Evolutionary conservation across 2,329 filamentous ascomycete genomes (phyloP), one percentile per base, ranked within the genome.

Genomic region (Intubia oerlemansii): DNA sequence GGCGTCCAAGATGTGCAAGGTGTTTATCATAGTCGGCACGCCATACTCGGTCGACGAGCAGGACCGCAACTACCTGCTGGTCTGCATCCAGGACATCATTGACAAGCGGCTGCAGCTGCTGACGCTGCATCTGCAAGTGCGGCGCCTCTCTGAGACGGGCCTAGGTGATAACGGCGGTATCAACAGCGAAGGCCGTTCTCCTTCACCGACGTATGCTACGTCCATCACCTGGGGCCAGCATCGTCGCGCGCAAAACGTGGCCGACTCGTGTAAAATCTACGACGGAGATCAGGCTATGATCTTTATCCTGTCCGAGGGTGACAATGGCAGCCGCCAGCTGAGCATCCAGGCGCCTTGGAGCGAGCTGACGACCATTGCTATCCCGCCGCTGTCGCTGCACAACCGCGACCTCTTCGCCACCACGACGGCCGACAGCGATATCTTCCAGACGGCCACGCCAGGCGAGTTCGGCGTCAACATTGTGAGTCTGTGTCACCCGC

Each of bases 311-410:
- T 75, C 70, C 4, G 65, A 73, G 39, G 65, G 67, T 15, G 59
- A 61, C 28, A 56, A 67, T 37, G 72, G 73, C 2, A 59, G 62
- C 17, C 62, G 66, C 26, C 67, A 76, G 41, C 49, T 85, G 11
- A 78, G 71, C 38, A 52, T 79, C 8, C 76, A 82, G 46, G 74
- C 74, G 5, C 76, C 75, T 1, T 84, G 77, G 77, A 71, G 72
- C 32, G 62, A 63, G 29, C 56, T 76, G 10, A 66, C 70, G n/a
- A 68, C 67, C 24, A 51, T 82, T n/a, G 53, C 60, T 0, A 49
- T 81, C 2, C 71, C 75, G 2, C 39, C 58, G 17, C 51, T 81
- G 13, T 59, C 34, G 46, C 68, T 14, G 60, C 70, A 32, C 22
- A 34, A 37, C 17, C 33, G 30, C 2, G 24, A 38, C 25, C 11